A percentile compares a stretch with the other conserved stretches of the same genome.
phyloP scores from a whole-genome alignment of 306 rosid genomes.

The Astragalus glycyphyllos region DNA sequence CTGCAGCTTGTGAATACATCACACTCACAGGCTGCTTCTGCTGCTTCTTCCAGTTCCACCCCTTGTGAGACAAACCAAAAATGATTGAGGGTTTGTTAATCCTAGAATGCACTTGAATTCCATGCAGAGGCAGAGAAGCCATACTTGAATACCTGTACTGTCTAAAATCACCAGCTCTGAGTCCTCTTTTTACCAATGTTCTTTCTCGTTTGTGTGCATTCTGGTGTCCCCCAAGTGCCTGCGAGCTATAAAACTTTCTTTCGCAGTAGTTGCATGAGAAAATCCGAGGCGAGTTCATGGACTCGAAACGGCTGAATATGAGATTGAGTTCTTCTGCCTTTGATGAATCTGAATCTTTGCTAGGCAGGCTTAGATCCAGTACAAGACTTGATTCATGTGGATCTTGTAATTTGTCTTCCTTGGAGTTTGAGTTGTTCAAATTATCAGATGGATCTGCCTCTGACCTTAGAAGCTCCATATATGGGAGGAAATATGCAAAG shows the following conservation, averaged over 20 bases:
- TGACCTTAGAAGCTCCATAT: conserved; percentile 51
- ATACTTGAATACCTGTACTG: conserved; percentile 58
- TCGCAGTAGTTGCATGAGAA: conserved; percentile 96
- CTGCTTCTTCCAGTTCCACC: conserved; percentile 31
- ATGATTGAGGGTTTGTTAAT: conserved; percentile 63
- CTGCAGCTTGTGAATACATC: conserved; percentile 54
- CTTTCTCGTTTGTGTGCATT: conserved; percentile 96
- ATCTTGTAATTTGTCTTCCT: conserved; percentile 29
- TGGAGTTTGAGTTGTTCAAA: conserved; percentile 38
- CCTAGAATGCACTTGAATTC: conserved; percentile 78
- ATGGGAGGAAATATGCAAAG: conserved; percentile 11
- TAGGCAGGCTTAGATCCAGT: conserved; percentile 68
- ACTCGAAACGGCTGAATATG: conserved; percentile 61
- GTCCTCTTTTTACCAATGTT: conserved; percentile 73
- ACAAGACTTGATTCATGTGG: conserved; percentile 42
- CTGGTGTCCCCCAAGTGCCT: conserved; percentile 98
- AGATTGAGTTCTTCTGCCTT: conserved; percentile 67
- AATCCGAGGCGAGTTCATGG: conserved; percentile 58
- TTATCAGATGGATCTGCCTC: conserved; percentile 55
- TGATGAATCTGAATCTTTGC: conserved; percentile 44
- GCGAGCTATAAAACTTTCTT: conserved; percentile 89
- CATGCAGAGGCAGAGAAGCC: conserved; percentile 94
- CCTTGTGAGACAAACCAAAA: conserved; percentile 41
- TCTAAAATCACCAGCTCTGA: conserved; percentile 48
- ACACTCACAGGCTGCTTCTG: conserved; percentile 43